Percentiles rank a stretch among this genome's conserved stretches.
Conservation (phyloP, 2,329 filamentous ascomycete genomes). For the Cryphonectria parasitica region DNA sequence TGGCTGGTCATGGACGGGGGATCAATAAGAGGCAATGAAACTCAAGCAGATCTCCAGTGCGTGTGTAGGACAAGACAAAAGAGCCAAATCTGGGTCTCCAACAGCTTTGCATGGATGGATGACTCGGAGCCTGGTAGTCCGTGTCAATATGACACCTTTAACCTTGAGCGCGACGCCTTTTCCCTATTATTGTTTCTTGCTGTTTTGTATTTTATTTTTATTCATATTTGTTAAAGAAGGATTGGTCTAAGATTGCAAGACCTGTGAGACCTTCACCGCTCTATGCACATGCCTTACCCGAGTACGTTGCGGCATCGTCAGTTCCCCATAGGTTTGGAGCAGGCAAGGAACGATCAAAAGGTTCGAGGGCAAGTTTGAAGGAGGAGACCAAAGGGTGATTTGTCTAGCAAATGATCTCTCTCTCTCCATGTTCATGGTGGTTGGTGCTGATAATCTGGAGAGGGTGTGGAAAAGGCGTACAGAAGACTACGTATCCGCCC, state of each 20-base stretch:
- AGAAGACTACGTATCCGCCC: not conserved
- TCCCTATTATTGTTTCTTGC: not conserved
- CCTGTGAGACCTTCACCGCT: not conserved
- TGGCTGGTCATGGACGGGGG: too few species aligned
- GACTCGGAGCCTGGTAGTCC: not conserved
- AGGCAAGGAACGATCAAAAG: not conserved
- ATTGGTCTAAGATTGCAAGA: not conserved
- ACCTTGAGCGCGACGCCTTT: not conserved
- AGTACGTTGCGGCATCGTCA: not conserved
- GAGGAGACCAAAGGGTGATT: not conserved
- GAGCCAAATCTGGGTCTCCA: not conserved
- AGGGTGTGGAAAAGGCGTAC: too few species aligned
- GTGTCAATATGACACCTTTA: conserved; percentile 1
- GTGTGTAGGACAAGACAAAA: not conserved
- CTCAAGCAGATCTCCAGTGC: not conserved
- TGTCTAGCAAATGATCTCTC: not conserved
- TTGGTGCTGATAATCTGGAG: too few species aligned
- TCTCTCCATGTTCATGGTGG: not conserved
- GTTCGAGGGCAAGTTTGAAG: not conserved
- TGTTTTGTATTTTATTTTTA: not conserved
- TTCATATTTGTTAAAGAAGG: not conserved
- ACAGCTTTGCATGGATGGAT: not conserved
- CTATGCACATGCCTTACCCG: not conserved
- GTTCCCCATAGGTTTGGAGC: not conserved
- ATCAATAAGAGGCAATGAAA: not conserved